phyloP scores from a whole-genome alignment of 2,329 filamentous ascomycete genomes.

The Reticulascus tulasneorum region DNA sequence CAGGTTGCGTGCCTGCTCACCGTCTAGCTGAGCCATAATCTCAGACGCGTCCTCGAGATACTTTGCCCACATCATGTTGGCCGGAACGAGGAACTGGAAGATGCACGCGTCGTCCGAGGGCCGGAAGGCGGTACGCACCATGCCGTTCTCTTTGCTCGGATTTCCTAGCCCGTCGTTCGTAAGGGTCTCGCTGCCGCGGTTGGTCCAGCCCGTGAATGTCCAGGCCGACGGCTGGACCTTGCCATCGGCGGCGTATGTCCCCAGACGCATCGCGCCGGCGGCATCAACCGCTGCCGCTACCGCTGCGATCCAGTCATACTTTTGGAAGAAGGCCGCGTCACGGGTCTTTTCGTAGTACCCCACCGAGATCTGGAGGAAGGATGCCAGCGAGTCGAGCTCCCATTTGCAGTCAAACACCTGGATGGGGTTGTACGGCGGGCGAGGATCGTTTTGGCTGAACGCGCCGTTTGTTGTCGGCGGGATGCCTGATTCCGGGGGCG shows the following conservation, averaged over 20 bases:
- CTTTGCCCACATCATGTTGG: conserved; percentile 78
- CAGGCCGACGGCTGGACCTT: conserved; percentile 60
- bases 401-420: conserved; percentile 85
- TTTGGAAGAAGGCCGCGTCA: conserved; percentile 66
- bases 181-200: conserved; percentile 75
- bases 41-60: conserved; percentile 51
- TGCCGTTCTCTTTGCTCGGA: conserved; percentile 75
- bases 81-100: conserved; percentile 81
- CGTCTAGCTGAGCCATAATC: conserved; percentile 39
- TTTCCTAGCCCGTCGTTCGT: conserved; percentile 74
- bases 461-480: conserved; percentile 53
- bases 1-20: conserved; percentile 40
- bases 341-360: conserved; percentile 71
- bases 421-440: conserved; percentile 61
- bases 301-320: conserved; percentile 67
- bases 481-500: conserved; percentile 70
- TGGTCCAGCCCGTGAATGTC: conserved; percentile 72
- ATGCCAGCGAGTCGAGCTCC: conserved; percentile 82
- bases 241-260: conserved; percentile 66
- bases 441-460: conserved; percentile 53
- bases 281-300: conserved; percentile 66
- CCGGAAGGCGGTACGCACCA: conserved; percentile 82
- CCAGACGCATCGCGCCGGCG: conserved; percentile 64
- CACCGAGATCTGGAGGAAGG: conserved; percentile 76
- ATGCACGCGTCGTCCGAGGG: conserved; percentile 82